phyloP scores from a whole-genome alignment of 2,329 filamentous ascomycete genomes.

The Ophiostoma sp. region DNA sequence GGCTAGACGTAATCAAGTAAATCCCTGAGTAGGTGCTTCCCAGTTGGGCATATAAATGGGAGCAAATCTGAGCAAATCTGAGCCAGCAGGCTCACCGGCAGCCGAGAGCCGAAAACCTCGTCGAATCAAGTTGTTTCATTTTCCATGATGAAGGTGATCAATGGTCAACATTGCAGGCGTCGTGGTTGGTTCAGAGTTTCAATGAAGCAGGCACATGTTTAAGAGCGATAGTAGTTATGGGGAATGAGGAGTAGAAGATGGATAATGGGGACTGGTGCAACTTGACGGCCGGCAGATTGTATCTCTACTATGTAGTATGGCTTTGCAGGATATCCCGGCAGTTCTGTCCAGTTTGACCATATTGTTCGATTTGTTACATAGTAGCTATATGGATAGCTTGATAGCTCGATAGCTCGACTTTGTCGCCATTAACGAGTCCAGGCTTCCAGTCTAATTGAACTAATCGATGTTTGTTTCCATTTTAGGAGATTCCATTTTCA shows the following conservation, averaged over 20 bases:
- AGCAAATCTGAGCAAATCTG: background rate
- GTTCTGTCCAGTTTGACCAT: background rate
- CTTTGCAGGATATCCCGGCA: background rate
- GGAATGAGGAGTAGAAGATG: background rate
- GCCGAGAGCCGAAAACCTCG: background rate
- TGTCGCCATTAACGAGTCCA: background rate
- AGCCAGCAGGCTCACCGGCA: background rate
- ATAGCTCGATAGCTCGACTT: background rate
- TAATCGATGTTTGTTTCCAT: conserved; percentile 1
- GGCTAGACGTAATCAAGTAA: background rate
- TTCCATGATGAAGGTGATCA: background rate
- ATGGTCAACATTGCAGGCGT: background rate
- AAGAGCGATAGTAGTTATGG: background rate
- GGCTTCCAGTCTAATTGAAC: background rate
- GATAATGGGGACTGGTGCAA: background rate
- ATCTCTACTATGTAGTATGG: background rate
- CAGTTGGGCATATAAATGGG: background rate
- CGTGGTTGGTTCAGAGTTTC: background rate
- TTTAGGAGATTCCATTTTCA: background rate
- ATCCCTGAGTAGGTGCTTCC: background rate
- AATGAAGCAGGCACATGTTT: background rate
- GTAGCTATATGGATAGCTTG: background rate
- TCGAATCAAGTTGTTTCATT: background rate
- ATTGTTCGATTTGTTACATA: background rate
- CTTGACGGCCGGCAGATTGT: background rate